phyloP scores from a whole-genome alignment of 129 eudicot species.

The Lactuca sativa region DNA sequence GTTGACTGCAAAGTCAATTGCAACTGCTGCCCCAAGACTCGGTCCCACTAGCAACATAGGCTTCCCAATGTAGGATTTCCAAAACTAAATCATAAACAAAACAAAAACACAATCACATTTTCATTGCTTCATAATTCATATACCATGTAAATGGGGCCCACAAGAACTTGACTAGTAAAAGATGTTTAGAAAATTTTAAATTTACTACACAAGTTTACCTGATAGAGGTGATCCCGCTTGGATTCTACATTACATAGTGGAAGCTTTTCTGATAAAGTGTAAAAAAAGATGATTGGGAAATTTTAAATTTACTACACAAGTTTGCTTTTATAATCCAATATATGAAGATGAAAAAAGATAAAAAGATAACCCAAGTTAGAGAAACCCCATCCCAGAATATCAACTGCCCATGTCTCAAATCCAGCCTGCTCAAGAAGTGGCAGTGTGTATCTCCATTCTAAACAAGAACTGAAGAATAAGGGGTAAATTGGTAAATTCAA shows the following conservation, averaged over 20 bases:
- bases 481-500: not conserved
- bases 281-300: too few relatives aligned
- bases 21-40: constrained; percentile 96
- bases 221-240: constrained; percentile 91
- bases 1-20: constrained; percentile 76
- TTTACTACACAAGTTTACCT: constrained; percentile 47
- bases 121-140: not conserved
- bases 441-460: constrained; percentile 92
- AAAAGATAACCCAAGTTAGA: constrained; percentile 70
- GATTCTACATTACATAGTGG: constrained; percentile 75
- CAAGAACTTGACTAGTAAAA: constrained; percentile 16
- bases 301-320: too few relatives aligned
- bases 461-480: constrained; percentile 79
- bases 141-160: constrained; percentile 14
- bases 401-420: constrained; percentile 84
- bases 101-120: not conserved
- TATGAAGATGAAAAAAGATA: not conserved
- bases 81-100: constrained; percentile 47
- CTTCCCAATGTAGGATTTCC: constrained; percentile 78
- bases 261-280: constrained; percentile 52
- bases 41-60: constrained; percentile 96
- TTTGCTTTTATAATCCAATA: not conserved
- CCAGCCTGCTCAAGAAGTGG: constrained; percentile 92
- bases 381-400: constrained; percentile 98
- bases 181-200: not conserved